Conservation (phyloP, 2,329 filamentous ascomycete genomes). For the Fusarium illudens region DNA sequence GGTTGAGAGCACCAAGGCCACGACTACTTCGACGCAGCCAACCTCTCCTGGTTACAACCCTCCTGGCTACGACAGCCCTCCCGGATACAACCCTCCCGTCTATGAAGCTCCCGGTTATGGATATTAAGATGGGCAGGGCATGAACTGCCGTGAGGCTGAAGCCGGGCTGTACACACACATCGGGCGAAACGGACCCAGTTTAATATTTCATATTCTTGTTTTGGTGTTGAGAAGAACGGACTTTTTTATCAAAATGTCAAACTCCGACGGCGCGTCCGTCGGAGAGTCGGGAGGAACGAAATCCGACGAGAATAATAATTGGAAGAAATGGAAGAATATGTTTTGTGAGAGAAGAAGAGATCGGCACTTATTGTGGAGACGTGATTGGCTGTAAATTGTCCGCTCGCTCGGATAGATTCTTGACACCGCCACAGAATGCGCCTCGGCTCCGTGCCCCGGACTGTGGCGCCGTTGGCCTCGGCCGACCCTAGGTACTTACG, state of each 20-base stretch:
- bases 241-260: background rate
- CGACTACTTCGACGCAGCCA: background rate
- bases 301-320: background rate
- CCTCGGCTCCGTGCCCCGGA: background rate
- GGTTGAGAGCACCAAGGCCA: no score
- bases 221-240: background rate
- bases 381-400: background rate
- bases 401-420: background rate
- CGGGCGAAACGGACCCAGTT: background rate
- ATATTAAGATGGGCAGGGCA: background rate
- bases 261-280: background rate
- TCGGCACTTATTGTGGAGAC: background rate
- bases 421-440: background rate
- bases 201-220: background rate
- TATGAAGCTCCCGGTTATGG: background rate
- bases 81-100: background rate
- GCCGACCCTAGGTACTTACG: background rate
- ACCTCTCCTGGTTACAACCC: background rate
- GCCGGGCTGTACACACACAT: background rate
- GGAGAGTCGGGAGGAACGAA: no score
- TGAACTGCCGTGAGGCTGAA: background rate
- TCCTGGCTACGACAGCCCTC: background rate
- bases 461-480: background rate
- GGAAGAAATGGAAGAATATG: background rate
- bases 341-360: background rate